Evolutionary conservation across 2,329 filamentous ascomycete species (phyloP), one percentile per base, ranked within the genome.

Genomic region (Aspergillus hiratsukae): DNA sequence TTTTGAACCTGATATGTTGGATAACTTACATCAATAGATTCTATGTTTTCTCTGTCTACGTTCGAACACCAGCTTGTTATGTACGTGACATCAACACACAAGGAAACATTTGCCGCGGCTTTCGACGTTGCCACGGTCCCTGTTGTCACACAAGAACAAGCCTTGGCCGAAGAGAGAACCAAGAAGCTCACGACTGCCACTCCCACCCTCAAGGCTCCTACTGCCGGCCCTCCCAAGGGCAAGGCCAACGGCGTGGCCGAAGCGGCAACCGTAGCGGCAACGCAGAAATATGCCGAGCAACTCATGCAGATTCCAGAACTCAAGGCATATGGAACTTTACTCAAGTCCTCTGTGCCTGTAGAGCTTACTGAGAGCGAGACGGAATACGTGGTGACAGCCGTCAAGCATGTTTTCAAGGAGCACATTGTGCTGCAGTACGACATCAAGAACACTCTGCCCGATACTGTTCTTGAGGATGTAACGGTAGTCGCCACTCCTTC

Each of bases 381-480:
- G 21, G 94, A 99, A 75, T 99, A 99, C 67, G 91, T 97, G 51
- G 94, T 99, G 58, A 87, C 84, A 37, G 87, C 94, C 23, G 84
- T 97, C 75, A 99, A 99, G 81, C 94, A 99, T 72, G 86, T 99
- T 68, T 99, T 97, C 86, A 96, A 96, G 78, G 90, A 96, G 72
- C 90, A 97, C 70, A 81, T 99, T 69, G 93, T 99, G 35, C 79
- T 99, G 54, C 94, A 99, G 71, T 99, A 94, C 75, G 90, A 97
- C 71, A 87, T 99, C 74, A 97, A 96, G 82, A 99, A 99, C 80
- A 99, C 94, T 2, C 82, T 99, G 10, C 88, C 90, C 11, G 90
- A 92, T 59, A 96, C 91, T 17, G 85, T 99, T 28, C 81, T 97
- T 35, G 91, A 96, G 72, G 90, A 96, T 60, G 91, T 96, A 17